These are phyloP conservation scores for Perkinsus marinus DNA, from an alignment of 169 alveolate species.

Conservation along the genomic window DNA sequence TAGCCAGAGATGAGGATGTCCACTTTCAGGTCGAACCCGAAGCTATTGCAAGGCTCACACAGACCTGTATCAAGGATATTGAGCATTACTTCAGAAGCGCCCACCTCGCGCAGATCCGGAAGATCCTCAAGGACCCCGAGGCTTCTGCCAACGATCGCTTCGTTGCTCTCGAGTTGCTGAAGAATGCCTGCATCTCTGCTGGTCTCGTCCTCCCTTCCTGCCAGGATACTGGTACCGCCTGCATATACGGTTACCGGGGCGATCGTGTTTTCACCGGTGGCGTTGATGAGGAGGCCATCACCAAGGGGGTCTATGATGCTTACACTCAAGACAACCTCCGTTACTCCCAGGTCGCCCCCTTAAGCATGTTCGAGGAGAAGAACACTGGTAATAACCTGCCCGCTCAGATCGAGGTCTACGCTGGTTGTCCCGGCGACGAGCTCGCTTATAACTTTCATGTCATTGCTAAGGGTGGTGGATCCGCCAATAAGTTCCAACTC, in stretches of 20 bases:
- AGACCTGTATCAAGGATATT: not conserved
- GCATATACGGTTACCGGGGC: slow-evolving; percentile 56
- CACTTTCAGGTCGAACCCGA: not conserved
- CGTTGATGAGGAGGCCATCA: slow-evolving; percentile 44
- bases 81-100: slow-evolving; percentile 4
- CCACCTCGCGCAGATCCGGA: slow-evolving; percentile 17
- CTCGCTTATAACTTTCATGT: slow-evolving; percentile 45
- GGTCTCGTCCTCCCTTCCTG: slow-evolving; percentile 64
- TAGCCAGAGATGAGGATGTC: no score
- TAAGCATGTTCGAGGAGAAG: slow-evolving; percentile 61
- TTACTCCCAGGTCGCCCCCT: slow-evolving; percentile 63
- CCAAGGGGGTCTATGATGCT: slow-evolving; percentile 61
- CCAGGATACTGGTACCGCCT: slow-evolving; percentile 76
- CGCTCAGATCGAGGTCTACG: slow-evolving; percentile 55
- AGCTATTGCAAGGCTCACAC: not conserved
- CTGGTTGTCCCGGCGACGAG: slow-evolving; percentile 20
- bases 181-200: slow-evolving; percentile 55
- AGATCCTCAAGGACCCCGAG: slow-evolving; percentile 46
- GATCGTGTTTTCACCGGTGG: slow-evolving; percentile 13
- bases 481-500: slow-evolving; percentile 65
- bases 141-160: slow-evolving; percentile 54
- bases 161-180: slow-evolving; percentile 58
- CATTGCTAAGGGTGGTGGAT: slow-evolving; percentile 77
- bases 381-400: slow-evolving; percentile 71
- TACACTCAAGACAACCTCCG: slow-evolving; percentile 56